These are phyloP conservation scores for Xylariaceae sp. DNA, from an alignment of 2,329 filamentous ascomycete species.

Conservation along the genomic window DNA sequence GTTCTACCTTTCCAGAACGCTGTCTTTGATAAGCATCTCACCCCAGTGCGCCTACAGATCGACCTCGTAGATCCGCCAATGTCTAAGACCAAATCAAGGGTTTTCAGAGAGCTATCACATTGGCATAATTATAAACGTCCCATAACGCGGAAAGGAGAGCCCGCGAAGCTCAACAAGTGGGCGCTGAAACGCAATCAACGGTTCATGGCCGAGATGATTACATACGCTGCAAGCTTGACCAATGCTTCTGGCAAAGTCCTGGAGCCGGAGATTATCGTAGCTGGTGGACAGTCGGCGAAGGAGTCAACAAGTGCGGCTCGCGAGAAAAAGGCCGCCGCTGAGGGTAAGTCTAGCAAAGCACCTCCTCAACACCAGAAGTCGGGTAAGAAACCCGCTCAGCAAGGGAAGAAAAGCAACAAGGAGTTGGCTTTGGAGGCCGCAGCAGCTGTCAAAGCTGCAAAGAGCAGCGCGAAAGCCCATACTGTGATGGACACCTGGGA, in stretches of 20 bases:
- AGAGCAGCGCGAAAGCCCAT: background rate
- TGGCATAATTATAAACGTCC: constrained; percentile 6
- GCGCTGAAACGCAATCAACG: background rate
- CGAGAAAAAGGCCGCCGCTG: background rate
- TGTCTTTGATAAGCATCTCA: background rate
- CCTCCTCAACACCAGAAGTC: background rate
- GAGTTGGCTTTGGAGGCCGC: background rate
- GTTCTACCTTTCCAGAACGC: constrained; percentile 3
- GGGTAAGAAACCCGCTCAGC: background rate
- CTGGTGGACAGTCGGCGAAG: background rate
- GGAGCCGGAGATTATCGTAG: constrained; percentile 3
- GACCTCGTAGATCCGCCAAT: background rate
- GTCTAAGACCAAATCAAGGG: background rate
- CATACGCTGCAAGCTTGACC: constrained; percentile 2
- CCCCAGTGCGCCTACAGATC: background rate
- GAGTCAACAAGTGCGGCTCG: background rate
- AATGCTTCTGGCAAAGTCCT: background rate
- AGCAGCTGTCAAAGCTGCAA: background rate
- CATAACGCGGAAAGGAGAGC: background rate
- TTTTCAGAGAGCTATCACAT: constrained; percentile 1
- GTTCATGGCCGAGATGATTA: constrained; percentile 2
- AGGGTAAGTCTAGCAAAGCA: background rate
- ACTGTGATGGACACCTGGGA: background rate
- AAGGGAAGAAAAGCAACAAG: background rate
- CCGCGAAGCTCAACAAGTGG: background rate